These are phyloP conservation scores for Linnemannia zychae DNA, from an alignment of 192 early-diverging fungal genomes.

Conservation along the genomic window DNA sequence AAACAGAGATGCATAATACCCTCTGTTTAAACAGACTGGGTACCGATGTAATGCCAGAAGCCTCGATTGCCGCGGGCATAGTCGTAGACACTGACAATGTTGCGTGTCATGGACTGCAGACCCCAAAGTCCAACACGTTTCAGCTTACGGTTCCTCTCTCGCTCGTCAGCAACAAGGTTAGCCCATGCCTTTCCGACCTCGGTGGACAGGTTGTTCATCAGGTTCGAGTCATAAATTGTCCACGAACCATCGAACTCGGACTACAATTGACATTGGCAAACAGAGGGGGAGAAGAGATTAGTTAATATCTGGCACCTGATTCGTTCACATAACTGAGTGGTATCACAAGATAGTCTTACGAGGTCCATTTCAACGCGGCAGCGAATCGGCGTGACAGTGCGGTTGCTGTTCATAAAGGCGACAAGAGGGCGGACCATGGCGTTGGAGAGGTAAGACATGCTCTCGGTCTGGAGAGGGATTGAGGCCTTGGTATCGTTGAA, in stretches of 20 bases:
- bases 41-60: constrained; percentile 72
- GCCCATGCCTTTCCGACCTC: constrained; percentile 89
- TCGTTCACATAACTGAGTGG: background rate
- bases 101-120: constrained; percentile 78
- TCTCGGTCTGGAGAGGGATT: constrained; percentile 80
- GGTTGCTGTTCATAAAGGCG: constrained; percentile 93
- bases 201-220: constrained; percentile 81
- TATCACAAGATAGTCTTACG: constrained; percentile 58
- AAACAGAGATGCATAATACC: no score
- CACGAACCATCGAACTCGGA: constrained; percentile 94
- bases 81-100: constrained; percentile 79
- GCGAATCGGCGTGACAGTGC: constrained; percentile 86
- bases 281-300: background rate
- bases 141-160: constrained; percentile 83
- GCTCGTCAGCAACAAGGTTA: constrained; percentile 82
- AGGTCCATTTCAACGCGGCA: constrained; percentile 83
- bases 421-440: constrained; percentile 94
- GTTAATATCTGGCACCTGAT: background rate
- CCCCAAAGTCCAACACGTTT: constrained; percentile 94
- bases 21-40: constrained; percentile 22
- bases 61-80: constrained; percentile 79
- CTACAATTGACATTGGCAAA: constrained; percentile 35
- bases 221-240: constrained; percentile 87
- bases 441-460: constrained; percentile 82
- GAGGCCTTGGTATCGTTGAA: constrained; percentile 94